Base-by-base conservation (phyloP, 768 basidiomycete species). In the Galerina marginata region DNA sequence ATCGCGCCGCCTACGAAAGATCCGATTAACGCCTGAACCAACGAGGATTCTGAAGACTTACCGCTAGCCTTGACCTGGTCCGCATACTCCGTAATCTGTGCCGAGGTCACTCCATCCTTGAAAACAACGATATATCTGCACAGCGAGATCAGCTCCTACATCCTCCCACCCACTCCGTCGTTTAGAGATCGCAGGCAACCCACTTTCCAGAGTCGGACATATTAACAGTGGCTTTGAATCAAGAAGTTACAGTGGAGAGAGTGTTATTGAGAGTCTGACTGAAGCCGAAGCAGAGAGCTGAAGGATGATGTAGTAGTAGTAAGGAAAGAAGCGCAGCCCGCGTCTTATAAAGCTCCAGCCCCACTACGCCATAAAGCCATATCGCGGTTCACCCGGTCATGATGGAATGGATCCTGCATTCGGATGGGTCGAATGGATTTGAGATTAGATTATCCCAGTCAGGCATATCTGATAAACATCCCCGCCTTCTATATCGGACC, bases 101-200 rank as follows among this genome's bases (percentile, higher is more conserved):
- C 64, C 7, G 52, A 51, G 10, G 57, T 65, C 9, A 68, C 62
- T 9, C 20, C 40, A 23, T 65, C 60, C 40, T 68, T 65, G 60
- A 68, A 68, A 14, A 68, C 67, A 25, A 68, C 59, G 45, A 66
- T 66, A 36, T 59, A 62, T 47, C 56, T 61, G 46, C 16, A 53
- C 12, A 52, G 20, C 23, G 15, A 15, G 29, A 52, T 59, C 10
- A 44, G 14, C 44, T 42, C 40, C 26, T 20, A n/a, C 54, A 11
- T 26, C 25, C 20, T 43, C 11, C 1, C 15, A 20, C 11, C 1
- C 15, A 20, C 15, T 29, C 29, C 14, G 51, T 51, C 37, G 25
- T 40, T 29, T 26, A 29, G 23, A 42, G 51, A 16, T 49, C 23
- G 33, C 4, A 33, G 29, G 7, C 10, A 3, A 58, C 56, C 42